Evolutionary conservation across 148 eudicot species (phyloP), one percentile per base, ranked within the genome.

Genomic region (Rhododendron simsii): DNA sequence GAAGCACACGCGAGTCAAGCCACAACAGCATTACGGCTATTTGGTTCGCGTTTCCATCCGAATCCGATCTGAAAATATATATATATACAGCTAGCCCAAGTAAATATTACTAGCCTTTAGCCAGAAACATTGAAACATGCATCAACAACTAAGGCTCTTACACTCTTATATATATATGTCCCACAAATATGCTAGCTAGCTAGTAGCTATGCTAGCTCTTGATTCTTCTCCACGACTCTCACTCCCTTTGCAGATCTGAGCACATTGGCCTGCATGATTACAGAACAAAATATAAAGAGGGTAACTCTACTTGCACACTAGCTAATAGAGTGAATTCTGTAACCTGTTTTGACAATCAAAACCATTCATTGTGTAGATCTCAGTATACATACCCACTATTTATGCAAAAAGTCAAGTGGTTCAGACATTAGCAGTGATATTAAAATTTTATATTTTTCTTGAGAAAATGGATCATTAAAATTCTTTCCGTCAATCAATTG

Each of bases 201-300:
- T 21, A 18, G 26, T n/a, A 48, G 87, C 86, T 81, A 94, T 80
- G 91, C 89, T 88, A 95, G 85, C 90, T 93, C 92, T 86, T 92
- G 98, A 89, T 95, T 93, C 90, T 95, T 94, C 93, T 95, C 98
- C 91, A 95, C 98, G 45, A 95, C 82, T 86, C 98, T 90, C 81
- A 95, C 98, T 89, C 90, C 94, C 23, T 88, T 85, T 23, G 93
- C 93, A 88, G 93, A 91, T 95, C 98, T 94, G 50, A 95, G 92
- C 90, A 90, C 86, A 81, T 92, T 87, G 47, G 98, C 98, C 98
- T 95, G 98, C 98, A 96, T 94, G 57, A 44, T 7, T 71, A 26
- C 47, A 69, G 33, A 69, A 69, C 18, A 28, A 28, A 67, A 67
- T 67, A 63, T 63, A 63, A 55, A 18, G 7, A 16, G 7, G 55